Percentiles rank a stretch among this genome's conserved stretches.
Evolutionary conservation across 352 stramenopile species (phyloP).

Genomic region (Lagenidium sp.): DNA sequence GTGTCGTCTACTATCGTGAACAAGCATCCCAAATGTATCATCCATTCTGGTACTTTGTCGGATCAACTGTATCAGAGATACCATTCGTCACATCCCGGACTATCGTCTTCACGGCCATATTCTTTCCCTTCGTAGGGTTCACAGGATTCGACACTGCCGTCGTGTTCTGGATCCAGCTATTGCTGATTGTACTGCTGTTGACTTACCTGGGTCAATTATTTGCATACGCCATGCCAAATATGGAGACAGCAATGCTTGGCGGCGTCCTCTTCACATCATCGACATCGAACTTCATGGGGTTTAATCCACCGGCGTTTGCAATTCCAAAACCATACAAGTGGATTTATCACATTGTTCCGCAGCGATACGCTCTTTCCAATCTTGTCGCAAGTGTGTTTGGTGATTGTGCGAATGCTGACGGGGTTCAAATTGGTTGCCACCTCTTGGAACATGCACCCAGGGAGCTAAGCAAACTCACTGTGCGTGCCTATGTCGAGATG

Average conservation of each 20-base stretch:
- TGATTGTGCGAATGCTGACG: constrained; percentile 4
- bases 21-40: constrained; percentile 72
- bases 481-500: constrained; percentile 22
- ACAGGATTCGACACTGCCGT: constrained; percentile 3
- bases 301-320: constrained; percentile 15
- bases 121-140: constrained; percentile 26
- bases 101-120: constrained; percentile 17
- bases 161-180: constrained; percentile 16
- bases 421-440: constrained; percentile 13
- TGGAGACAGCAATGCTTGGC: constrained; percentile 9
- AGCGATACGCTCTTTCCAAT: constrained; percentile 10
- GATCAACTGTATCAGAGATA: constrained; percentile 58
- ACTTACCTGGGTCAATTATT: constrained; percentile 23
- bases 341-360: constrained; percentile 16
- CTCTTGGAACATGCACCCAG: constrained; percentile 8
- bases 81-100: constrained; percentile 14
- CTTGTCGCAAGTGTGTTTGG: constrained; percentile 6
- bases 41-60: constrained; percentile 37
- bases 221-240: constrained; percentile 13
- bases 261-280: constrained; percentile 27
- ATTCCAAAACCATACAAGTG: constrained; percentile 20
- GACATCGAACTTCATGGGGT: constrained; percentile 17
- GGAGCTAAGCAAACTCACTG: constrained; percentile 8
- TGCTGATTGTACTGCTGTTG: constrained; percentile 17
- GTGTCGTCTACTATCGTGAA: constrained; percentile 82